A percentile compares a stretch with the other conserved stretches of the same genome.
Conservation (phyloP, 2,329 filamentous ascomycete species). For the Aspergillus thermomutatus region DNA sequence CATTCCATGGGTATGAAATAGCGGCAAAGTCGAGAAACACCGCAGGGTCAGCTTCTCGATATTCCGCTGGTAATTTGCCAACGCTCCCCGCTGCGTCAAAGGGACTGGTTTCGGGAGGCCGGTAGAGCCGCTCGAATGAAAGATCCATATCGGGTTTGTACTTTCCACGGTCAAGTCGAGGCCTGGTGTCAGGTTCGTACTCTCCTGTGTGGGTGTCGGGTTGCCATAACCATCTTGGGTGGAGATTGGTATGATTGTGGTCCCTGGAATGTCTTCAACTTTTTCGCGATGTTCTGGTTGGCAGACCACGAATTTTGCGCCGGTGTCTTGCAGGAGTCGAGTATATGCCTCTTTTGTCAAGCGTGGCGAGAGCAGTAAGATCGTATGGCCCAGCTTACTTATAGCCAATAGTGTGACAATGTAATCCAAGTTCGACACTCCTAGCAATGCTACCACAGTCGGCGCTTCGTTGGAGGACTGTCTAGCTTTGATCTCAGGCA, state of each 20-base stretch:
- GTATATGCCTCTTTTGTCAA: conserved; percentile 21
- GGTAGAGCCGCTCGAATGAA: conserved; percentile 56
- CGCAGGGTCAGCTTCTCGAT: conserved; percentile 36
- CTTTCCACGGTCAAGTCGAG: conserved; percentile 25
- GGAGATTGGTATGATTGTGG: conserved; percentile 15
- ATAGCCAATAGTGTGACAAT: conserved; percentile 20
- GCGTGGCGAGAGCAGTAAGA: conserved; percentile 22
- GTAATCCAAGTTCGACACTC: conserved; percentile 23
- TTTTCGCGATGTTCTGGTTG: conserved; percentile 18
- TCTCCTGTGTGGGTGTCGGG: not conserved
- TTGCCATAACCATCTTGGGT: conserved; percentile 4
- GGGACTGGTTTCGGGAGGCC: conserved; percentile 63
- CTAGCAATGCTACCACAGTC: conserved; percentile 20
- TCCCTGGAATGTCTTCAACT: conserved; percentile 15
- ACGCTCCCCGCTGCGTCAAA: conserved; percentile 51
- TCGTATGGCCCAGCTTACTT: conserved; percentile 21
- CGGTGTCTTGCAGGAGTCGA: conserved; percentile 19
- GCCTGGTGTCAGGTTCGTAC: conserved; percentile 1
- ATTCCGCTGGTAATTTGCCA: conserved; percentile 47
- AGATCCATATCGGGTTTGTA: conserved; percentile 39
- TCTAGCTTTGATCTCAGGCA: no score
- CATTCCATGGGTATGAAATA: conserved; percentile 60
- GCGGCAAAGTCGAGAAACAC: conserved; percentile 54
- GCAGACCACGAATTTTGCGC: conserved; percentile 17
- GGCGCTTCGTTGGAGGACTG: no score